phyloP scores from a whole-genome alignment of 2,329 filamentous ascomycete species.

The Aspergillus thermomutatus region DNA sequence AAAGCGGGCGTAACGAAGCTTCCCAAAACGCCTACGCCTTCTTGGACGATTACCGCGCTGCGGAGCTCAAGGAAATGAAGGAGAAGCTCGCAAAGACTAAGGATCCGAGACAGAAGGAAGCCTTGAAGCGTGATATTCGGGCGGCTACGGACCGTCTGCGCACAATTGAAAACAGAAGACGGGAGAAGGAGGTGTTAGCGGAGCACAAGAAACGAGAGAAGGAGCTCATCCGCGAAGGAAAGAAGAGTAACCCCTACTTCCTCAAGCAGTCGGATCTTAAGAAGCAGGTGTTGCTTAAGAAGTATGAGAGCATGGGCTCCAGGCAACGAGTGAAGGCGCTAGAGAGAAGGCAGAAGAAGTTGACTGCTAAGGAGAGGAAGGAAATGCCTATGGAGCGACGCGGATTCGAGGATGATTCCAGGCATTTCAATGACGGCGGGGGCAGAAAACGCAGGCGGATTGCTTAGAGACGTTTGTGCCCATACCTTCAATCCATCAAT shows the following conservation, averaged over 20 bases:
- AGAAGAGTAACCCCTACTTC: constrained; percentile 76
- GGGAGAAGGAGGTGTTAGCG: constrained; percentile 64
- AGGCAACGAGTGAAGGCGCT: constrained; percentile 80
- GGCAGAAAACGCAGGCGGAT: constrained; percentile 28
- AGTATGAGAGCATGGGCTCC: constrained; percentile 79
- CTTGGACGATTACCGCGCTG: constrained; percentile 76
- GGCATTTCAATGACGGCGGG: constrained; percentile 14
- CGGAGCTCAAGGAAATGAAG: constrained; percentile 76
- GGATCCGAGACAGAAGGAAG: constrained; percentile 62
- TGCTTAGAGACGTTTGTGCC: constrained; percentile 14
- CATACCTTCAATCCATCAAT: not conserved
- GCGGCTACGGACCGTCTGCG: constrained; percentile 77
- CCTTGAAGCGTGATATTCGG: constrained; percentile 68
- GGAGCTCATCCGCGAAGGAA: constrained; percentile 79
- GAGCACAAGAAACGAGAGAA: constrained; percentile 81
- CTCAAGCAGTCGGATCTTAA: constrained; percentile 90
- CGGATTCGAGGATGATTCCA: constrained; percentile 26
- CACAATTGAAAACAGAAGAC: constrained; percentile 65
- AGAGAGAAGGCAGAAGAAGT: constrained; percentile 86
- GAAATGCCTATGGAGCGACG: constrained; percentile 60
- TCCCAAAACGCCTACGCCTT: constrained; percentile 77
- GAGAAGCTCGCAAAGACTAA: constrained; percentile 65
- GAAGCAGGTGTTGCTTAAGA: constrained; percentile 74
- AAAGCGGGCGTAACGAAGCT: constrained; percentile 41
- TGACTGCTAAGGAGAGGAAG: constrained; percentile 79